Evolutionary conservation across 805 yeast species (phyloP).

Genomic region (Wickerhamiella lipophila): DNA sequence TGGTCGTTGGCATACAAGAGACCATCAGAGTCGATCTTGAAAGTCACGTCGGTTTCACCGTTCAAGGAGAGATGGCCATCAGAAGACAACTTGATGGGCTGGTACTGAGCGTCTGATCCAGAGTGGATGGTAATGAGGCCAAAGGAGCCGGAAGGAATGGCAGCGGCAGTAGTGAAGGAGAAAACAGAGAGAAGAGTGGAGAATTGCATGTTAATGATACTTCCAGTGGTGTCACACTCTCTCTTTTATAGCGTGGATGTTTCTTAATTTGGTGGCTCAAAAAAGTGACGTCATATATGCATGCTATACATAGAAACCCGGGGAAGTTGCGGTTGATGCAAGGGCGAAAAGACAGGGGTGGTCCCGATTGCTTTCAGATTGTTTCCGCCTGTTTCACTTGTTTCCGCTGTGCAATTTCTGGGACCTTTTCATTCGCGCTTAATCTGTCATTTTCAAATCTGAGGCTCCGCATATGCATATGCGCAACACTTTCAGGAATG

Average conservation of each 20-base stretch:
- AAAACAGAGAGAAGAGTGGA: neutral
- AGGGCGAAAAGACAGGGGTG: too few species aligned
- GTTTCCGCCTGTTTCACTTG: too few species aligned
- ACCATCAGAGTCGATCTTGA: neutral
- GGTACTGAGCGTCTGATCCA: conserved; percentile 1
- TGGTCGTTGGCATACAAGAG: neutral
- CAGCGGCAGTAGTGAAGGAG: neutral
- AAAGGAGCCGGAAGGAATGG: neutral
- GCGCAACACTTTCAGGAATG: too few species aligned
- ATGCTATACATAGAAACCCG: too few species aligned
- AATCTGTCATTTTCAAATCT: too few species aligned
- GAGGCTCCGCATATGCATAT: too few species aligned
- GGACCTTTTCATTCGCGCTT: too few species aligned
- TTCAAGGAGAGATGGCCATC: conserved; percentile 1
- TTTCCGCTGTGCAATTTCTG: too few species aligned
- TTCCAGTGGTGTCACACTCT: neutral
- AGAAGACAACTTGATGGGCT: conserved; percentile 2
- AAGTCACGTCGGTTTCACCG: conserved; percentile 1
- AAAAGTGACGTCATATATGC: too few species aligned
- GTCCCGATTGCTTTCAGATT: too few species aligned
- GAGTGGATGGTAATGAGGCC: conserved; percentile 1
- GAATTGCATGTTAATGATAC: neutral
- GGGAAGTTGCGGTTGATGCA: too few species aligned
- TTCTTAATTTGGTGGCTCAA: too few species aligned
- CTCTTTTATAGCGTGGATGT: neutral